Percentiles rank a stretch among this genome's conserved stretches.
phyloP scores from a whole-genome alignment of 2,329 filamentous ascomycete species.

The Rugonectria rugulosa region DNA sequence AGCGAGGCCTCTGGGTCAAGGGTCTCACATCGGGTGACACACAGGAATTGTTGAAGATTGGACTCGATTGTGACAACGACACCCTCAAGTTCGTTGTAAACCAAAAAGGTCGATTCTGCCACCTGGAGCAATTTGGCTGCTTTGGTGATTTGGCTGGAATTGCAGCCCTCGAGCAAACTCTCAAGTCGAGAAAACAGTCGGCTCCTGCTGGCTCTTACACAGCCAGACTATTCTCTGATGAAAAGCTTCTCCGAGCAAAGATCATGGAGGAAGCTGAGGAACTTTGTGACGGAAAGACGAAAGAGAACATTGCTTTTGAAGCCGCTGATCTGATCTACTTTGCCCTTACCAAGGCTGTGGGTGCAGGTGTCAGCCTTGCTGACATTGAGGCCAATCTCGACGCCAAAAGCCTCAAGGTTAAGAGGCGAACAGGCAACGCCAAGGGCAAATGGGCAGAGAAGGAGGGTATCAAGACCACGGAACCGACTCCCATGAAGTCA shows the following conservation, averaged over 20 bases:
- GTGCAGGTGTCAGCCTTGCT: conserved; percentile 82
- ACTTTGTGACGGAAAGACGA: conserved; percentile 83
- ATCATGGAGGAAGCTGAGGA: conserved; percentile 99
- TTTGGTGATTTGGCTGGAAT: conserved; percentile 87
- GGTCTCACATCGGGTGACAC: conserved; percentile 93
- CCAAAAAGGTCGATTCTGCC: conserved; percentile 93
- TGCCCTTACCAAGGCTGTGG: conserved; percentile 86
- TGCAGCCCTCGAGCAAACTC: conserved; percentile 84
- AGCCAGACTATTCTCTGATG: conserved; percentile 88
- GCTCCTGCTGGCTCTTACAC: conserved; percentile 94
- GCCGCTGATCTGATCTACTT: conserved; percentile 97
- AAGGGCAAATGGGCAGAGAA: conserved; percentile 93
- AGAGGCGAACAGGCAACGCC: conserved; percentile 89
- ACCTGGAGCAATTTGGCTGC: conserved; percentile 89
- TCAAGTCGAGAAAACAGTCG: conserved; percentile 80
- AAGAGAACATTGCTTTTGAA: conserved; percentile 89
- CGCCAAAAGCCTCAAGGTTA: conserved; percentile 94
- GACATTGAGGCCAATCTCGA: conserved; percentile 94
- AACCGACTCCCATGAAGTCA: conserved; percentile 46
- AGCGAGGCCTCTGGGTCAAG: conserved; percentile 96
- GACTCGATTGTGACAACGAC: conserved; percentile 92
- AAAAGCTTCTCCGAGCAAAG: conserved; percentile 89
- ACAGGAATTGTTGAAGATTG: conserved; percentile 85
- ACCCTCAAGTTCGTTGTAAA: conserved; percentile 89
- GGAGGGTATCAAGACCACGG: conserved; percentile 67